Base-by-base conservation (phyloP, 192 early-diverging fungal species). In the Backusella macrospora region DNA sequence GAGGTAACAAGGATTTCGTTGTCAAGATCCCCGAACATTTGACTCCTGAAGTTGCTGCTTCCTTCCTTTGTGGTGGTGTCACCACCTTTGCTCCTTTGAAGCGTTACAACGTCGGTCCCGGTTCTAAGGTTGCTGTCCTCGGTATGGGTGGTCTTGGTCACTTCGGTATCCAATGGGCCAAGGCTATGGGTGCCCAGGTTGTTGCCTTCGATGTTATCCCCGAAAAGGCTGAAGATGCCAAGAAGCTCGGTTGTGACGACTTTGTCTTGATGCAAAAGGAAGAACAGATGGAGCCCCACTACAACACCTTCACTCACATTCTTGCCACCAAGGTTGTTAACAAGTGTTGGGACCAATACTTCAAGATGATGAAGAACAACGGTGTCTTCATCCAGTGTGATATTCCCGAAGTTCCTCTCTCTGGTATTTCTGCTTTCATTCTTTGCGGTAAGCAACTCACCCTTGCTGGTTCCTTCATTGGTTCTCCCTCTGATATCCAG, bases 61-160 rank as follows among this genome's bases (percentile, higher is more conserved):
- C 93, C 21, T 81, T 96, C 21, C 72, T 96, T 66, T 96, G 94
- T 75, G 93, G 92, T 48, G 94, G 93, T 45, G 77, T 87, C 70
- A 93, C 94, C 26, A 85, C 89, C 5, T 91, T 71, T 66, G 64
- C 76, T 42, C 81, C 90, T 44, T 73, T 92, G 9, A 68, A 75
- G 46, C 63, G 77, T 88, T 67, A 80, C 72, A 70, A 84, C 16
- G 78, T 85, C 62, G 80, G 80, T 18, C 65, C 83, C 1, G 83
- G 80, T 2, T 75, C 73, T 59, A 67, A 62, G 9, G 88, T 92
- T 70, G 90, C 84, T 70, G 77, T 92, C 48, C 67, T 84, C 40
- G 90, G 90, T 44, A 78, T 91, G 29, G 90, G 90, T 26, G 87
- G 87, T 59, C 78, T 91, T 10, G 89, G 89, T n/a, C 89, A 90